A percentile compares a stretch with the other conserved stretches of the same genome.
Conservation (phyloP, 129 eudicot species). For the Dittrichia graveolens region DNA sequence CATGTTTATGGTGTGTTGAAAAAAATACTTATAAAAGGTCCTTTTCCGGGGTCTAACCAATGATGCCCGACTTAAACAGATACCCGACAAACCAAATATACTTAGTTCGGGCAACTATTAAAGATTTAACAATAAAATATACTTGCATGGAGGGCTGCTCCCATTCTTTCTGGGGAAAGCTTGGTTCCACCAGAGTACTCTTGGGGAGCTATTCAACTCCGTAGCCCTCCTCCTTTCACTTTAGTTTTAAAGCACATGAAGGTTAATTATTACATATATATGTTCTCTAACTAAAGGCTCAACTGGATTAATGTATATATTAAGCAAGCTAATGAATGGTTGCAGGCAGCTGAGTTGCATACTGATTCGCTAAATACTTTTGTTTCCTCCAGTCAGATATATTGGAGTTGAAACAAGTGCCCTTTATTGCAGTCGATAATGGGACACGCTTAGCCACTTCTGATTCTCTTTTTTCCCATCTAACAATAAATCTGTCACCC, state of each 20-base stretch:
- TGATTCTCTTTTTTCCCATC: not conserved
- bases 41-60: too few species aligned
- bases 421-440: not conserved
- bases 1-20: too few species aligned
- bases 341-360: too few species aligned
- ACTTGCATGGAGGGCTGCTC: slow-evolving; percentile 11
- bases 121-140: too few species aligned
- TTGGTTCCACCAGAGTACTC: slow-evolving; percentile 15
- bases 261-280: not conserved
- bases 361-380: not conserved
- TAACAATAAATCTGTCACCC: not conserved
- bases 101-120: too few species aligned
- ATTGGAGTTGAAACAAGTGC: not conserved
- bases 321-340: too few species aligned
- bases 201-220: slow-evolving; percentile 13
- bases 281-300: not conserved
- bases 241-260: not conserved
- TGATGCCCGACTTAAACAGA: too few species aligned
- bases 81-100: too few species aligned
- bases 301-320: not conserved
- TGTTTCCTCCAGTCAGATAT: not conserved
- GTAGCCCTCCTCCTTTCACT: slow-evolving; percentile 13
- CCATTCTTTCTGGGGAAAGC: slow-evolving; percentile 5
- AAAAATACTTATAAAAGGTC: too few species aligned
- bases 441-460: not conserved